phyloP scores from a whole-genome alignment of 1,284 basidiomycete species.

The Naganishia cerealis region DNA sequence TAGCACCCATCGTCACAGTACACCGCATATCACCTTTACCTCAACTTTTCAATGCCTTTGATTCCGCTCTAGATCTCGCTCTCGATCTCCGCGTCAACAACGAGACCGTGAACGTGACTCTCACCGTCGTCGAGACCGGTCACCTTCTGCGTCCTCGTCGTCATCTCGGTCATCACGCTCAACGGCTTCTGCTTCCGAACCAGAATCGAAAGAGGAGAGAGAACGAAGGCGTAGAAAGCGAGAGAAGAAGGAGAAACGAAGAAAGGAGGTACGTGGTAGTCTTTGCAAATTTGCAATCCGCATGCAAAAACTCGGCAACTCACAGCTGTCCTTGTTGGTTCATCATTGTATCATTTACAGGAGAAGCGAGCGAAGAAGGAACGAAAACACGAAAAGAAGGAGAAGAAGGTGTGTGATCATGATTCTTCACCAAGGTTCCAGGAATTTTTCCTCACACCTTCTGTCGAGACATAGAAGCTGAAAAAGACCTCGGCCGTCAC shows the following conservation, averaged over 20 bases:
- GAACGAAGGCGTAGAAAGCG: conserved; percentile 42
- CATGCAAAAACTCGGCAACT: background rate
- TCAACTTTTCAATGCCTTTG: background rate
- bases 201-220: conserved; percentile 37
- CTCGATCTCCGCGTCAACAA: conserved; percentile 9
- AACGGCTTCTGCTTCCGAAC: conserved; percentile 35
- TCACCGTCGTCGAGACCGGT: conserved; percentile 15
- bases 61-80: conserved; percentile 21
- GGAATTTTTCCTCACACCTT: conserved; percentile 14
- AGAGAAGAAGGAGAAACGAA: conserved; percentile 41
- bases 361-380: conserved; percentile 26
- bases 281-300: background rate
- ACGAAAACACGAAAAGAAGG: conserved; percentile 61
- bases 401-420: conserved; percentile 52
- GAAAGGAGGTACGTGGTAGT: conserved; percentile 36
- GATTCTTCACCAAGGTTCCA: background rate
- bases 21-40: background rate
- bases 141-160: conserved; percentile 18
- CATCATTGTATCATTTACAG: background rate
- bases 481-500: conserved; percentile 61
- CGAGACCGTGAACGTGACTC: background rate
- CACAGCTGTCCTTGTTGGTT: background rate
- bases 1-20: background rate
- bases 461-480: conserved; percentile 57
- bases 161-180: conserved; percentile 19